These are phyloP conservation scores for Triticum dicoccoides DNA, from an alignment of 176 grass and related monocot species.

Conservation along the genomic window DNA sequence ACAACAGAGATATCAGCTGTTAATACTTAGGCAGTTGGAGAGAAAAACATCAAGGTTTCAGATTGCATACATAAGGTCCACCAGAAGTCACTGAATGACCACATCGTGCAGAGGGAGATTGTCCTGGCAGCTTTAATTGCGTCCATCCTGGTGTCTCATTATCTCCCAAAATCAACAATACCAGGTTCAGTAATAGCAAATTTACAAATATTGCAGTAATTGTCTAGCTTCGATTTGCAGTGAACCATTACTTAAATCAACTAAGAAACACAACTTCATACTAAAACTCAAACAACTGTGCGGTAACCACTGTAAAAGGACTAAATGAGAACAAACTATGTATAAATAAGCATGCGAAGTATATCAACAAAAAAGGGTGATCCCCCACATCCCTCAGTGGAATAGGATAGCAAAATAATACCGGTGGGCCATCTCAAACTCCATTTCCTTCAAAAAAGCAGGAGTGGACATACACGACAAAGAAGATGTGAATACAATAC, in stretches of 20 bases:
- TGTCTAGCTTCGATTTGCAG: not conserved
- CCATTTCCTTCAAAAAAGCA: not conserved
- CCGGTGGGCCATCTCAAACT: conserved; percentile 21
- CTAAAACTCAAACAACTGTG: conserved; percentile 11
- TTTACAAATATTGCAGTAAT: not conserved
- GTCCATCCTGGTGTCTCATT: conserved; percentile 90
- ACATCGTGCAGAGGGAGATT: conserved; percentile 76
- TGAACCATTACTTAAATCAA: conserved; percentile 18
- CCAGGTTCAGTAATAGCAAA: not conserved
- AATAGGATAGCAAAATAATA: not conserved
- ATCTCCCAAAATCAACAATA: conserved; percentile 51
- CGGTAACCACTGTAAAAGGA: not conserved
- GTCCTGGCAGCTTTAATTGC: conserved; percentile 90
- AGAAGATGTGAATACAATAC: not conserved
- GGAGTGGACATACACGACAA: not conserved
- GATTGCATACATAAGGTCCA: conserved; percentile 86
- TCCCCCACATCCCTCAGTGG: not conserved
- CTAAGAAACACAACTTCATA: not conserved
- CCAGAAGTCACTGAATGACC: conserved; percentile 94
- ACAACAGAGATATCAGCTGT: not conserved
- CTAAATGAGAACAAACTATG: not conserved
- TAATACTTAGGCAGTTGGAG: conserved; percentile 13
- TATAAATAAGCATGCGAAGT: conserved; percentile 11
- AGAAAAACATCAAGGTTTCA: not conserved
- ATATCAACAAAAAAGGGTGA: not conserved